A percentile compares a stretch with the other conserved stretches of the same genome.
Conservation (phyloP, 164 flowering plant species). For the Umbellularia californica region DNA sequence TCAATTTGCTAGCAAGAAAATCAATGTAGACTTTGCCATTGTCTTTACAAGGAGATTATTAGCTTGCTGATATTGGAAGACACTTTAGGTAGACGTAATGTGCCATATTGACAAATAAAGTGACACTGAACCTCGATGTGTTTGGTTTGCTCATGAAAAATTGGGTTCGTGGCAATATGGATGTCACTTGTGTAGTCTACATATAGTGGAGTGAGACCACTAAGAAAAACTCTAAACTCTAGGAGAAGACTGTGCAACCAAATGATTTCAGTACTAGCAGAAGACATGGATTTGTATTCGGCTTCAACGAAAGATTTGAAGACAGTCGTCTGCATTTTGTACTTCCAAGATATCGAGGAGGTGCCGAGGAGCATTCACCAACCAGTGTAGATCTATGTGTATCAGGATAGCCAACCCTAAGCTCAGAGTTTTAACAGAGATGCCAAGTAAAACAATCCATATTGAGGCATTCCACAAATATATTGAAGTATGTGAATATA, state of each 20-base stretch:
- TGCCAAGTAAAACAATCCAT: not conserved
- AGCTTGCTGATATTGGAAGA: too few relatives aligned
- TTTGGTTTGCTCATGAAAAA: too few relatives aligned
- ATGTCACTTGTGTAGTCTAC: not conserved
- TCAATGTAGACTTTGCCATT: too few relatives aligned
- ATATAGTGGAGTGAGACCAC: not conserved
- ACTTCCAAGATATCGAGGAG: too few relatives aligned
- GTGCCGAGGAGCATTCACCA: not conserved
- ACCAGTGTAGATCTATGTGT: too few relatives aligned
- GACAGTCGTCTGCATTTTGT: not conserved
- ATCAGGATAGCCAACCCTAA: not conserved
- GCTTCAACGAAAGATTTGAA: not conserved
- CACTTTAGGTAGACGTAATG: too few relatives aligned
- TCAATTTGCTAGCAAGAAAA: too few relatives aligned
- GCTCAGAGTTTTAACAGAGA: not conserved
- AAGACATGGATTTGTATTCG: not conserved
- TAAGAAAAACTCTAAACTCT: not conserved
- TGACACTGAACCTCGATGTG: too few relatives aligned
- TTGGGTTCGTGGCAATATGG: not conserved
- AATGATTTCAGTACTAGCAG: not conserved
- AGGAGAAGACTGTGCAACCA: not conserved
- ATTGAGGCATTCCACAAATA: not conserved
- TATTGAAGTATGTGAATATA: not conserved
- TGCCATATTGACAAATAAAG: too few relatives aligned
- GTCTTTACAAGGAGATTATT: too few relatives aligned